Base-by-base conservation (phyloP, 2,329 filamentous ascomycete species). In the Xylariales sp. region DNA sequence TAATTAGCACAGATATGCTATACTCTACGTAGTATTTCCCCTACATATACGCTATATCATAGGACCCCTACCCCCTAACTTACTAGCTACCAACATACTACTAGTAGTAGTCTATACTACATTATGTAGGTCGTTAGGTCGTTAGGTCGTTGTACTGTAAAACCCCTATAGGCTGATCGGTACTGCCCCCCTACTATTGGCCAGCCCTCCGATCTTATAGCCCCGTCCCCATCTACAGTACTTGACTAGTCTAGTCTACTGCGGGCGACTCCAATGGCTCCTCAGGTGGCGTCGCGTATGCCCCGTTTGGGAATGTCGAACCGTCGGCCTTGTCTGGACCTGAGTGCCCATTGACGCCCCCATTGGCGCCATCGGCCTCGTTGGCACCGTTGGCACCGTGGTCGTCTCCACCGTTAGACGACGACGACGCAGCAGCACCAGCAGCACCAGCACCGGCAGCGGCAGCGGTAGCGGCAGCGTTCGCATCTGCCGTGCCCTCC, bases 261-360 rank as follows among this genome's bases (percentile, higher is more conserved):
- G 73, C 68, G 7, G 71, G 74, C 28, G 71, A 69, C 52, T 75
- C 71, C 48, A 75, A 39, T 23, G 64, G 53, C 58, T 71, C 65
- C 2, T 70, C 69, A 32, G 46, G 43, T 32, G 52, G 66, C 16
- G 9, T 48, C 58, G 23, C 64, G 41, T 14, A 49, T 49, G 23
- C 53, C 58, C 14, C 50, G 14, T 63, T 69, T 63, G 50, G 64
- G 53, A 5, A 50, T 43, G 50, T 62, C 52, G 66, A 62, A 9
- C 48, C 65, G 61, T 46, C 45, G 45, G 59, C 56, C 48, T 70
- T 62, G 14, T 54, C 62, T 57, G 49, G 36, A 7, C 53, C 41
- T 30, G 65, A n/a, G 1, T 53, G n/a, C 9, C 36, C 45, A 34
- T 55, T 50, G 34, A 16, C 59, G 48, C 45, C 54, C 5, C 28